phyloP scores from a whole-genome alignment of 2,329 filamentous ascomycete species.

The Drechslerella coelobrocha region DNA sequence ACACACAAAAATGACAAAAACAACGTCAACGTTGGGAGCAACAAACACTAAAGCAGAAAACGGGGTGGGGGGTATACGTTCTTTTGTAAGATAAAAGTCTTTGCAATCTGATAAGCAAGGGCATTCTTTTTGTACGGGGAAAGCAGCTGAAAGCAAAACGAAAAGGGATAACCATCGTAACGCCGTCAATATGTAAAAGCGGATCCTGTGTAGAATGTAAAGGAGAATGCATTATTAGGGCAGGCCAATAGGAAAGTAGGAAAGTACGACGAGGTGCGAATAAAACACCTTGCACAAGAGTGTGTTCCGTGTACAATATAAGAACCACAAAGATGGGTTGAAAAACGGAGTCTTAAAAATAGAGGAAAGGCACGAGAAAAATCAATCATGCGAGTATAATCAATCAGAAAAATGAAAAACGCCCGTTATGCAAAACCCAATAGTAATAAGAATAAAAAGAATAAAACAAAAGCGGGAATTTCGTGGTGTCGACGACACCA shows the following conservation, averaged over 20 bases:
- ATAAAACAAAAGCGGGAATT: no score
- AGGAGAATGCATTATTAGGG: conserved; percentile 30
- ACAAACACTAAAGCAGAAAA: conserved; percentile 9
- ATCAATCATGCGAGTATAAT: conserved; percentile 8
- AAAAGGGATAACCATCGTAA: conserved; percentile 42
- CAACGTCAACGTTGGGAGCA: conserved; percentile 1
- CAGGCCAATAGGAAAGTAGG: conserved; percentile 9
- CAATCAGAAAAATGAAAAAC: conserved; percentile 15
- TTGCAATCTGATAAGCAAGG: conserved; percentile 28
- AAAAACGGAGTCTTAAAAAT: not conserved
- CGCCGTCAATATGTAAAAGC: conserved; percentile 33
- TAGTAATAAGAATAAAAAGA: not conserved
- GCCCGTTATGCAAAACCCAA: conserved; percentile 27
- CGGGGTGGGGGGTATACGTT: conserved; percentile 45
- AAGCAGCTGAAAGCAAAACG: conserved; percentile 4
- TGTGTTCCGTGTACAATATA: not conserved
- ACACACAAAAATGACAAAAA: not conserved
- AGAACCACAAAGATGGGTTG: not conserved
- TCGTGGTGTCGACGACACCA: no score
- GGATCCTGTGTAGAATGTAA: not conserved
- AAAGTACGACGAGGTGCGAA: conserved; percentile 2
- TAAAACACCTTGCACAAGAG: not conserved
- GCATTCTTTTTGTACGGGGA: conserved; percentile 1
- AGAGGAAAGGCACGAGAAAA: conserved; percentile 4
- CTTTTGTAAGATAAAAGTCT: conserved; percentile 38